Base-by-base conservation (phyloP, 2,329 filamentous ascomycete species). In the Sclerotinia glacialis region DNA sequence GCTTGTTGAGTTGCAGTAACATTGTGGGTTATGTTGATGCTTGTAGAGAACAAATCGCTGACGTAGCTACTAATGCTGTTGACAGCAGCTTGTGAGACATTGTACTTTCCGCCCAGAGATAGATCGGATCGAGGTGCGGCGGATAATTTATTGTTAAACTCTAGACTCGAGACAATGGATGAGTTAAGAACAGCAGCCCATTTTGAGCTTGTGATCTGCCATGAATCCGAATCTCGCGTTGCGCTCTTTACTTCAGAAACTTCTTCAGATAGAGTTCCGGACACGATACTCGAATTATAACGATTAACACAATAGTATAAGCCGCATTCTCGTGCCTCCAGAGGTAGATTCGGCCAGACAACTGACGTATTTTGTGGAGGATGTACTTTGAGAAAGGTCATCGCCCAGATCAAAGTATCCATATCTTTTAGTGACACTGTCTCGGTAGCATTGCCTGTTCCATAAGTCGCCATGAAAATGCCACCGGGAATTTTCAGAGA, bases 281-380 rank as follows among this genome's bases (percentile, higher is more conserved):
- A 23, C 3, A 16, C 28, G 34, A 60, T 11, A 9, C 28, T 23
- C 28, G 56, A 60, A 16, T 60, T 14, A 34, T 60, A 47, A n/a
- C 44, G 42, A 47, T 60, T 60, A 6, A 49, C 56, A 37, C 56
- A 60, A 37, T 60, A 60, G 42, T 60, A 60, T 0, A 60, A 28
- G 28, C 56, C 56, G 12, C 56, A 60, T 60, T 60, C 56, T 60
- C 56, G 28, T 37, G 42, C 56, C 16, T 60, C 56, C 7, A 60
- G 31, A 8, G 44, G 21, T n/a, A 60, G 34, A 31, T 60, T 11
- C 5, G 56, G 56, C 56, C 56, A 60, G 52, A 54, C 42, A 5
- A 11, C 21, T n/a, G 56, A 47, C 14, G 28, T n/a, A n/a, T 47
- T 46, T 28, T 49, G 56, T 47, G 56, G 56, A 21, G 56, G 28